Base-by-base conservation (phyloP, 192 early-diverging fungal species). In the Rhizophagus clarus region DNA sequence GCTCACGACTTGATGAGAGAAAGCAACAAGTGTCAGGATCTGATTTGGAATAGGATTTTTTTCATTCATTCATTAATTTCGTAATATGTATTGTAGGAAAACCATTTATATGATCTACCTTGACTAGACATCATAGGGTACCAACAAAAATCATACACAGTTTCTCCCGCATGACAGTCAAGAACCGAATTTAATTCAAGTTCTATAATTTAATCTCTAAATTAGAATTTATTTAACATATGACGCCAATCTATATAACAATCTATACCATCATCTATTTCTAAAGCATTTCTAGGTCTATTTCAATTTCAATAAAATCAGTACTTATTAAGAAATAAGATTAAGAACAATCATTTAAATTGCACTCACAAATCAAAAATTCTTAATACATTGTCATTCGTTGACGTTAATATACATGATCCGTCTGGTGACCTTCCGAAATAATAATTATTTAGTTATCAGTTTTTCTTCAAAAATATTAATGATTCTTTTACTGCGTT, bases 381-480 rank as follows among this genome's bases (percentile, higher is more conserved):
- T 61, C 92, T 82, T 24, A 92, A 71, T 42, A 71, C 61, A 80
- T 90, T 88, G 79, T 94, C 92, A 79, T 90, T 91, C 5, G 89
- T 89, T 61, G 90, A 91, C 2, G 88, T 85, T 40, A 94, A 74
- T 0, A 93, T 51, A 75, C 89, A 92, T 1, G 87, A 77, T 56
- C 92, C 92, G 80, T 94, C 92, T 5, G 92, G 92, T 11, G 91
- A 91, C 92, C 91, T 92, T 60, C 51, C 51, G 17, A 28, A 47
- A 66, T 34, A 34, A 70, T 71, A 1, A 79, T 76, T 63, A 29
- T 32, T 34, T 24, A 63, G 4, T 28, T 61, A 29, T 67, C 1
- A 34, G 47, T n/a, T 71, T n/a, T 60, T 9, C 14, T 45, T 4
- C 45, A 61, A 26, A 34, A 32, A 69, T 9, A 51, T 68, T 15